Evolutionary conservation across 768 basidiomycete genomes (phyloP).

Genomic region (Cytidiella melzeri): DNA sequence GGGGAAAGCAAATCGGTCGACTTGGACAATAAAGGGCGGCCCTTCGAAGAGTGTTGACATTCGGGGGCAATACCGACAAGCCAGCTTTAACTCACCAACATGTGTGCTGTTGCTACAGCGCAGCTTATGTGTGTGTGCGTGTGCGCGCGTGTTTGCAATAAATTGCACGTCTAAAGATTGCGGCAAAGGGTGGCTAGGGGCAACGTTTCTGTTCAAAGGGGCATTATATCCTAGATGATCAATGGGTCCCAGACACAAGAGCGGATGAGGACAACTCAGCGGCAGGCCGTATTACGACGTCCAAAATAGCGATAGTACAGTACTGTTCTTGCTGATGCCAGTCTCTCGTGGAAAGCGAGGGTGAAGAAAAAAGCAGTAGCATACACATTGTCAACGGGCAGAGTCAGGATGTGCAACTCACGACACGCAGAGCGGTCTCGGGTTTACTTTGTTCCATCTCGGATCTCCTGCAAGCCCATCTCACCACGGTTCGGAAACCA

Average conservation of each 20-base stretch:
- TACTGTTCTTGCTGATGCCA: not conserved
- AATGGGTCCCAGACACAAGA: not conserved
- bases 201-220: too few relatives aligned
- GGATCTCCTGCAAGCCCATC: not conserved
- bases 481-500: not conserved
- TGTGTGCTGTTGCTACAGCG: not conserved
- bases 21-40: not conserved
- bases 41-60: not conserved
- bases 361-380: constrained; percentile 8
- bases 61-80: not conserved
- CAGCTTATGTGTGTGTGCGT: not conserved
- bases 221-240: too few relatives aligned
- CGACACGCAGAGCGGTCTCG: not conserved
- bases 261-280: not conserved
- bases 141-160: not conserved
- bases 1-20: too few relatives aligned
- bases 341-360: not conserved
- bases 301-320: not conserved
- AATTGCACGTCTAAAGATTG: not conserved
- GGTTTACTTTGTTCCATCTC: too few relatives aligned
- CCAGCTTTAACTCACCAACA: not conserved
- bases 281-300: not conserved
- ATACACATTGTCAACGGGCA: not conserved
- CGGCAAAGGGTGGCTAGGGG: not conserved
- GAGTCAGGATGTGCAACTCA: not conserved